A percentile compares a stretch with the other conserved stretches of the same genome.
Evolutionary conservation across 2,329 filamentous ascomycete genomes (phyloP).

Genomic region (Zarea fungicola): DNA sequence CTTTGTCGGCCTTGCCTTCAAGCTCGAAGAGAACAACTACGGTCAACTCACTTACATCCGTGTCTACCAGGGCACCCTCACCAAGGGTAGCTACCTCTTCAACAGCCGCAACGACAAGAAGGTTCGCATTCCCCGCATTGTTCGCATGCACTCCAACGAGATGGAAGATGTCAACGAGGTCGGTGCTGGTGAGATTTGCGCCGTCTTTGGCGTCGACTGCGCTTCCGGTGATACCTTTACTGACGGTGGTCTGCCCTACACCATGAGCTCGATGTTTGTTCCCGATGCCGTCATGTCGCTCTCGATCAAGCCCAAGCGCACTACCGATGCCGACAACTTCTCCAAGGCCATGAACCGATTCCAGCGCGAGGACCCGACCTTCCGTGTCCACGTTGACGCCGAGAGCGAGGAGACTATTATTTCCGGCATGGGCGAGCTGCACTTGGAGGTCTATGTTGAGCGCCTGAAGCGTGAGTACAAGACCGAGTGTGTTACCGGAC

Average conservation of each 20-base stretch:
- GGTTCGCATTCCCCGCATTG: slow-evolving; percentile 92
- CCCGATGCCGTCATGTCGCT: slow-evolving; percentile 97
- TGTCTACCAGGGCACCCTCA: slow-evolving; percentile 90
- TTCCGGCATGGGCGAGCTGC: slow-evolving; percentile 95
- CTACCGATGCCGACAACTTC: slow-evolving; percentile 88
- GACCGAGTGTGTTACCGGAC: slow-evolving; percentile 91
- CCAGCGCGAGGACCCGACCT: slow-evolving; percentile 96
- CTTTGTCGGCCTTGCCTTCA: slow-evolving; percentile 95
- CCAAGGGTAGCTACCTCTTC: slow-evolving; percentile 84
- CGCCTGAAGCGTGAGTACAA: slow-evolving; percentile 95
- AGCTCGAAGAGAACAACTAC: slow-evolving; percentile 98
- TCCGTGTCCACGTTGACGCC: slow-evolving; percentile 85
- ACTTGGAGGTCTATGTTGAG: slow-evolving; percentile 96
- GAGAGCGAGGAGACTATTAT: slow-evolving; percentile 98
- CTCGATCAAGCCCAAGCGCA: slow-evolving; percentile 93
- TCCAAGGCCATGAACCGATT: slow-evolving; percentile 98
- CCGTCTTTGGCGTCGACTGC: slow-evolving; percentile 96
- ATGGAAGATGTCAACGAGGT: slow-evolving; percentile 96
- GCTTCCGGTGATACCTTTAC: slow-evolving; percentile 98
- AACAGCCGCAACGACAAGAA: slow-evolving; percentile 94
- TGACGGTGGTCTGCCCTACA: slow-evolving; percentile 85
- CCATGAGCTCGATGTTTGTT: slow-evolving; percentile 97
- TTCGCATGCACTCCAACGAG: slow-evolving; percentile 98
- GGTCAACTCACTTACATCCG: slow-evolving; percentile 97
- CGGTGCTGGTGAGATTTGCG: slow-evolving; percentile 94